Percentiles rank a stretch among this genome's conserved stretches.
phyloP scores from a whole-genome alignment of 345 rosid genomes.

The Zanthoxylum bungeanum region DNA sequence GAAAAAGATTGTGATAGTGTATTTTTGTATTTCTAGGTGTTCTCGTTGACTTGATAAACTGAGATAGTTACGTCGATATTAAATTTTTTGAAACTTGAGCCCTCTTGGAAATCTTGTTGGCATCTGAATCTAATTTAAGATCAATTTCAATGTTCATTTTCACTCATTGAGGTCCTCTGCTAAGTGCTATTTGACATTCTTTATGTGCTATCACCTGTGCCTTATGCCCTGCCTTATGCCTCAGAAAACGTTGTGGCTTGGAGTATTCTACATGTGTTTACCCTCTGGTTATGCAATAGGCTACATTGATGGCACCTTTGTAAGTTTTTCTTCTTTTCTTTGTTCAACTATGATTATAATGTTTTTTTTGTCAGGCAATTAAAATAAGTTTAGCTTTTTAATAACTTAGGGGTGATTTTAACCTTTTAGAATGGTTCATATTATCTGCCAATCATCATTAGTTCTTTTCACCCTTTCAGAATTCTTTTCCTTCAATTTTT shows the following conservation, averaged over 20 bases:
- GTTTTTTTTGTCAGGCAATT: background rate
- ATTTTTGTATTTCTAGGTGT: background rate
- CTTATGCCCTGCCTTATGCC: conserved; percentile 19
- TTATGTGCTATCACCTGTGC: background rate
- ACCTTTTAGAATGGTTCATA: background rate
- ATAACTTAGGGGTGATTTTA: background rate
- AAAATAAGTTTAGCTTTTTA: background rate
- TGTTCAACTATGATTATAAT: background rate
- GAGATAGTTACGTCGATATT: background rate
- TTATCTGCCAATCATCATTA: background rate
- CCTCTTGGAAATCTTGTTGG: background rate
- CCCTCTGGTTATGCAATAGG: conserved; percentile 91
- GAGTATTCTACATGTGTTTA: conserved; percentile 93
- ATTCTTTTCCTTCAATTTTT: background rate
- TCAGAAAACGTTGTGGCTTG: conserved; percentile 92
- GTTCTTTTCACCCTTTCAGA: background rate
- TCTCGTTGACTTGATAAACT: background rate
- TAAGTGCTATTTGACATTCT: background rate
- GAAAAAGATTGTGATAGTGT: background rate
- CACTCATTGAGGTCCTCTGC: background rate
- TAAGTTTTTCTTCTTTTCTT: conserved; percentile 32
- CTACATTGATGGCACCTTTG: conserved; percentile 88
- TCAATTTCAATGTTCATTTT: background rate
- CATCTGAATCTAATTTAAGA: background rate
- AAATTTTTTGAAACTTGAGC: background rate